Evolutionary conservation across 2,329 filamentous ascomycete species (phyloP), one percentile per base, ranked within the genome.

Genomic region (Cryoendolithus antarcticus): DNA sequence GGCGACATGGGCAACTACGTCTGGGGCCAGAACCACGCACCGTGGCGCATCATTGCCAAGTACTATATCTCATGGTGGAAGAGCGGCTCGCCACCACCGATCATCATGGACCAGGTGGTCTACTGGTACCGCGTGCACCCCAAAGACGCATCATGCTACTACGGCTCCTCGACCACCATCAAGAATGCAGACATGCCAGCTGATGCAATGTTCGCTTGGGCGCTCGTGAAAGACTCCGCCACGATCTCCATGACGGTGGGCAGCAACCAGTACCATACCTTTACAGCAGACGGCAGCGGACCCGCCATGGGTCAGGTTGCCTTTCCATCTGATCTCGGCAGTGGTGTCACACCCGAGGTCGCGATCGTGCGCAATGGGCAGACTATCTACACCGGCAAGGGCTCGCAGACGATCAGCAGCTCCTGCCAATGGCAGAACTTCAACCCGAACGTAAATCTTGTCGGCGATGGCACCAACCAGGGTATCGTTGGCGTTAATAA

Each of bases 91-190:
- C 43, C 52, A 27, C 59, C 59, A 10, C 41, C 43, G 15, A 52
- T 60, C 42, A 55, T 51, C 36, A 45, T 50, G 47, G 59, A 62
- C 41, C 55, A 58, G 32, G 56, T 62, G 34, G 51, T 62, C 43
- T 61, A 52, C 53, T 62, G 59, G 59, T 59, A 62, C 46, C 56
- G 59, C 42, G 48, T 56, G 12, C 59, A 61, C 45, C 56, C 57
- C 40, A 61, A 61, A 44, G 48, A 44, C 4, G 53, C 54, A 9
- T 31, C 50, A 36, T 61, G 59, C 42, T 41, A 44, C 13, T 53
- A 51, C 11, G 57, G 59, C 37, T 48, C 53, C 3, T 50, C 51
- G 2, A 48, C 43, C 12, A 47, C 41, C 35, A 53, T 61, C 37
- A 52, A 54, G 40, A 62, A 62, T 50, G 45, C 48, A 34, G 40